Evolutionary conservation across 306 rosid genomes (phyloP), one percentile per base, ranked within the genome.

Genomic region (Pueraria montana): DNA sequence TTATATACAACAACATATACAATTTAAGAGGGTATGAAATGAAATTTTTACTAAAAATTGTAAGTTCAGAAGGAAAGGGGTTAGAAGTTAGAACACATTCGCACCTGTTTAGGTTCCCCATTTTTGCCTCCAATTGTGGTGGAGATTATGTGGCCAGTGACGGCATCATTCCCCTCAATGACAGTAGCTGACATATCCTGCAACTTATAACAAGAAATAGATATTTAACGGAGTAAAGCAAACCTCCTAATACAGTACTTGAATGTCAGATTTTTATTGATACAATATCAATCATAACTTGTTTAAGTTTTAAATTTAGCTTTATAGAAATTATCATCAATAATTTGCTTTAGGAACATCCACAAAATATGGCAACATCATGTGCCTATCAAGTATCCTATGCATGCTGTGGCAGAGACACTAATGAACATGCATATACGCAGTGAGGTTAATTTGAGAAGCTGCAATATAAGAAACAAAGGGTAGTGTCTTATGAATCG

Each of bases 61-160:
- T 56, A 83, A 43, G n/a, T 18, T 14, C 30, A 30, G 10, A 34
- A 40, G 27, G 24, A 52, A 81, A 76, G 50, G 74, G 76, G 58
- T 42, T n/a, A 50, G 59, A 56, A 55, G 64, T 42, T n/a, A 56
- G 59, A 67, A 62, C 63, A 73, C 26, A 58, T 53, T 42, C 84
- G 76, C 72, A 92, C 98, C 92, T 55, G 87, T 86, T 94, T 94
- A 27, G 95, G 95, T 89, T 94, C 97, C 49, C 98, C 98, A 89
- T 94, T 90, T 84, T 92, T 89, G 42, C 98, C 98, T 83, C 98
- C 98, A 83, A 94, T 94, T 40, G 98, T 92, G 26, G 97, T 94
- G 64, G 98, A 92, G 72, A 94, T 94, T 74, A 94, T 92, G 86
- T 94, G 98, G 72, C 98, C 98, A 36, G 98, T 94, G 81, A 94